Conservation (phyloP, 106 monocot genomes). For the Narthecium ossifragum region DNA sequence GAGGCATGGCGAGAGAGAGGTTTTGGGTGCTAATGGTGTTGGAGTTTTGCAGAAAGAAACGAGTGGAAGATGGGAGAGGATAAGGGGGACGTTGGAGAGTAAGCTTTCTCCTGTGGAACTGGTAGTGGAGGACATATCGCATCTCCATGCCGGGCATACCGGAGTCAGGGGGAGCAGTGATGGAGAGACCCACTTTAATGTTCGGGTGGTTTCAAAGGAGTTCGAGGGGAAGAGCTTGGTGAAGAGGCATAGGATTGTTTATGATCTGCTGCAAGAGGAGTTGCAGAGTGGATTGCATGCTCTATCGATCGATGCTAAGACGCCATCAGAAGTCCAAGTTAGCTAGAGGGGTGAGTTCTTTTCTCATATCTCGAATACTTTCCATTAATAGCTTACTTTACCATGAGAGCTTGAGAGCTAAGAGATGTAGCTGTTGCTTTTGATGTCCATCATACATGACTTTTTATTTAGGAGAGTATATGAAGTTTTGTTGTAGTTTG, state of each 20-base stretch:
- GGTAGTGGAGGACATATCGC: constrained; percentile 65
- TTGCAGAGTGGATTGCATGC: constrained; percentile 83
- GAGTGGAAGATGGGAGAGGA: constrained; percentile 70
- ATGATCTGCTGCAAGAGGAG: constrained; percentile 75
- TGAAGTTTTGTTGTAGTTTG: neutral
- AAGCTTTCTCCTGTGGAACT: constrained; percentile 46
- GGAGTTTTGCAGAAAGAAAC: neutral
- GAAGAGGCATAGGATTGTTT: constrained; percentile 86
- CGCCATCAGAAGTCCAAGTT: constrained; percentile 52
- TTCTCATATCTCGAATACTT: too few species aligned
- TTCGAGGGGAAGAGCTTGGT: constrained; percentile 89
- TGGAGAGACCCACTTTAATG: constrained; percentile 93
- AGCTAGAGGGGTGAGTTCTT: constrained; percentile 3
- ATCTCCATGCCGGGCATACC: constrained; percentile 79
- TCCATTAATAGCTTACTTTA: too few species aligned
- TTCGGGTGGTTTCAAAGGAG: constrained; percentile 62
- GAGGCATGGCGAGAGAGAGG: neutral
- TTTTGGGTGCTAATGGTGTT: neutral
- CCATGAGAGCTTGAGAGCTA: neutral
- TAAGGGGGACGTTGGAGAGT: constrained; percentile 39
- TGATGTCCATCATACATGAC: neutral
- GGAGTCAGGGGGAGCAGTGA: constrained; percentile 41
- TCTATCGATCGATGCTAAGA: constrained; percentile 79
- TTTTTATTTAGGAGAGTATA: neutral
- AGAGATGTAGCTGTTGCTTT: neutral